Evolutionary conservation across 805 yeast genomes (phyloP), one percentile per base, ranked within the genome.

Genomic region (Wickerhamiella alocasiicola): DNA sequence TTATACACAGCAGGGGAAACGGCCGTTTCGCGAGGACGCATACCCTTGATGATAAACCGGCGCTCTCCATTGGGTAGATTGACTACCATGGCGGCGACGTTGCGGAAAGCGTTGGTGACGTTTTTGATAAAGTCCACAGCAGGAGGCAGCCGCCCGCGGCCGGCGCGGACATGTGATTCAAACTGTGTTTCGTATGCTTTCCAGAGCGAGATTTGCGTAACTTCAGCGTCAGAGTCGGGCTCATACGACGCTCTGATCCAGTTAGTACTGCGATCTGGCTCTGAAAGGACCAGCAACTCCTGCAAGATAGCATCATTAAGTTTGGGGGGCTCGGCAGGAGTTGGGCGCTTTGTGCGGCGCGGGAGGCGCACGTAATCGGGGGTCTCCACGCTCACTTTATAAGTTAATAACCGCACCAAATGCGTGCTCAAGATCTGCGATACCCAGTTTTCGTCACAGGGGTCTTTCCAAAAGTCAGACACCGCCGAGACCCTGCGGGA

Each of bases 61-160:
- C 83, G 78, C 1, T 79, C 77, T 11, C 72, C 75, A 11, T 74
- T 66, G 5, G 75, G 70, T 31, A 73, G 67, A 41, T 73, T 72
- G 18, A 88, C 74, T 12, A 91, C 97, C 88, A 85, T 87, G 1
- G 98, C 97, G 39, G 82, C 78, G 2, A 95, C 84, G 51, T 76
- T 73, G 13, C 81, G 78, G 56, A 91, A 91, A 1, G 95, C 94
- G 45, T 75, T 74, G 25, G 87, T 79, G 16, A 88, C 97, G 55
- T 91, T 88, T 53, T 88, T 84, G 57, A 91, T 91, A 59, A 91
- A 91, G 49, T 91, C 97, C 9, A 91, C 96, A 0, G 98, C 98
- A 1, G 95, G 94, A 24, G 88, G 67, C 37, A 88, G 63, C 49
- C 75, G 72, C 42, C 70, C 66, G 11, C 60, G 57, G 51, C 77